Evolutionary conservation across 352 stramenopile genomes (phyloP).

Genomic region (Pythium aphanidermatum): DNA sequence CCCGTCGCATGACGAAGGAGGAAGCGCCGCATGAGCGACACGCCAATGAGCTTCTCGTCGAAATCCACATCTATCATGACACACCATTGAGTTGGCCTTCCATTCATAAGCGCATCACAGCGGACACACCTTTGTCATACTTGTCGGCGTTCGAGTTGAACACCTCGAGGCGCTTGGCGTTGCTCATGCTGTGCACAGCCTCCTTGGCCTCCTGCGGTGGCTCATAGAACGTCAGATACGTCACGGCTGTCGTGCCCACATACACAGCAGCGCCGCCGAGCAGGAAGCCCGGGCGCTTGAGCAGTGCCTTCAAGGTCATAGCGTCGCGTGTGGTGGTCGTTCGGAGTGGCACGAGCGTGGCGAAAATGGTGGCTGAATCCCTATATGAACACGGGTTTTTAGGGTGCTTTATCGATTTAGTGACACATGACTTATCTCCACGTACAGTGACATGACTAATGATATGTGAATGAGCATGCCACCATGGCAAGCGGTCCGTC

Average conservation of each 20-base stretch:
- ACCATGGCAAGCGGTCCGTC: not conserved
- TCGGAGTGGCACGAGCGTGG: too few species aligned
- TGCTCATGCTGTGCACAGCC: conserved; percentile 26
- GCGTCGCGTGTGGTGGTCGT: not conserved
- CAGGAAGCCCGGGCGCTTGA: conserved; percentile 45
- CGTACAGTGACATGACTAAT: too few species aligned
- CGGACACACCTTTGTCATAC: conserved; percentile 54
- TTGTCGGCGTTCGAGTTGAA: conserved; percentile 67
- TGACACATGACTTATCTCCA: too few species aligned
- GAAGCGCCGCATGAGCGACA: conserved; percentile 74
- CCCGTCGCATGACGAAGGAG: conserved; percentile 71
- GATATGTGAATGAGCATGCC: too few species aligned
- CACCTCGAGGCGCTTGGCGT: conserved; percentile 45
- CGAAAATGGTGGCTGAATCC: too few species aligned
- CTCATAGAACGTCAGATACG: conserved; percentile 75
- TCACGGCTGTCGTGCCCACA: conserved; percentile 37
- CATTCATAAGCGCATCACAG: too few species aligned
- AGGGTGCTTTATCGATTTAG: too few species aligned
- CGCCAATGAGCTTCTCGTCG: conserved; percentile 75
- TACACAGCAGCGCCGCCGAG: conserved; percentile 56
- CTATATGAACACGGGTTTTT: too few species aligned
- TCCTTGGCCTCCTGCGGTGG: conserved; percentile 22
- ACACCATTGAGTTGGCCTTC: too few species aligned
- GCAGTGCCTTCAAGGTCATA: conserved; percentile 21
- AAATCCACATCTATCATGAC: conserved; percentile 45